Evolutionary conservation across 2,329 filamentous ascomycete species (phyloP), one percentile per base, ranked within the genome.

Genomic region (Lachnellula willkommii): DNA sequence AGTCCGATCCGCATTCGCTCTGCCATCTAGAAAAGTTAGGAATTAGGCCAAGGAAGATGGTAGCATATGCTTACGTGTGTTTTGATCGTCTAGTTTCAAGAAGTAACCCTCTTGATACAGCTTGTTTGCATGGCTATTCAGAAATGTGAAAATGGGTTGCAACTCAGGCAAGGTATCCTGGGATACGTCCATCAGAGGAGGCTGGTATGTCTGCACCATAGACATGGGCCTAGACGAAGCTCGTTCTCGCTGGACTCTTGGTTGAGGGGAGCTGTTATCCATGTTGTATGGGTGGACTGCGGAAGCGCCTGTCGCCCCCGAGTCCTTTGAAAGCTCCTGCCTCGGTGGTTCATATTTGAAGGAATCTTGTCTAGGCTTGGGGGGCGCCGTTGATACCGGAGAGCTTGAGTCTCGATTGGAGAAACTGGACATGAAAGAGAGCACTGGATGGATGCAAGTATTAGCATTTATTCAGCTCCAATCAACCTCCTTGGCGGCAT

Each of bases 71-170:
- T 66, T 81, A 96, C 92, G 86, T 54, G 85, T 87, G 68, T 97
- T 95, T 65, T 96, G 85, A 72, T 99, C 94, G 71, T 96, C 93
- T 49, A 99, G 77, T 74, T 97, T 99, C 65, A 99, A 75, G 64
- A 99, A 97, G 69, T 97, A 99, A 39, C 94, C 94, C 74, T 99
- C 94, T 65, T 96, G 92, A 71, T 97, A 99, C 54, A 97, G 77
- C 75, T 97, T 97, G 73, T 96, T 96, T 56, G 85, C 87, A 72
- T 99, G 94, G 73, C 88, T 94, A 74, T 96, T 97, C 63, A 99
- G 81, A 69, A 90, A 94, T 58, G 84, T 89, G 73, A 97, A 97
- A 67, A 97, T 92, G 61, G 92, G 93, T 74, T 91, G 88, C 60
- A 99, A 79, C 78, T 99, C 94, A 39, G 94, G 91, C 60, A 94